These are phyloP conservation scores for Pseudopyricularia javanii DNA, from an alignment of 2,329 filamentous ascomycete genomes.

Conservation along the genomic window DNA sequence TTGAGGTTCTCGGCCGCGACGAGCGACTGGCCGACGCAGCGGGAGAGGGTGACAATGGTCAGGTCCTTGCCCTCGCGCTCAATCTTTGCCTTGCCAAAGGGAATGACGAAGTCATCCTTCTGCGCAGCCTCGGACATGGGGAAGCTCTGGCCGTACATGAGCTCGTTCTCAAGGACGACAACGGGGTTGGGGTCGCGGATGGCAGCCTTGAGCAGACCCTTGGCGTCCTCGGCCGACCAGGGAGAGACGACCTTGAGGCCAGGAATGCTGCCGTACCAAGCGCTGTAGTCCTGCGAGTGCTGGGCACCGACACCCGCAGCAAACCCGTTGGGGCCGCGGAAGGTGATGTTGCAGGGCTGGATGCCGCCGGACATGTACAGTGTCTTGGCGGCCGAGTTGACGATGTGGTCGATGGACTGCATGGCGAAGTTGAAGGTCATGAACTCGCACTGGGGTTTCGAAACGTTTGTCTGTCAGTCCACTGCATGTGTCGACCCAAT, in stretches of 20 bases:
- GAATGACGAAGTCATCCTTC: conserved; percentile 91
- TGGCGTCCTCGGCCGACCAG: conserved; percentile 96
- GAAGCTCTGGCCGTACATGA: conserved; percentile 87
- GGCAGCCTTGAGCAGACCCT: conserved; percentile 93
- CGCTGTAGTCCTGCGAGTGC: conserved; percentile 97
- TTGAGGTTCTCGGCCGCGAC: conserved; percentile 82
- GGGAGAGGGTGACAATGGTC: conserved; percentile 88
- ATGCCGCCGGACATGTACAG: conserved; percentile 99
- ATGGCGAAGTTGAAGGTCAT: conserved; percentile 99
- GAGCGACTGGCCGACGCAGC: conserved; percentile 87
- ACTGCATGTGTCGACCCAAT: neutral
- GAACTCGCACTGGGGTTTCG: conserved; percentile 69
- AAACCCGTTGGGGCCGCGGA: conserved; percentile 98
- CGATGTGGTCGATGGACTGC: conserved; percentile 99
- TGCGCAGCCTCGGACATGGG: conserved; percentile 96
- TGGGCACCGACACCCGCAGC: conserved; percentile 90
- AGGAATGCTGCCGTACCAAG: conserved; percentile 97
- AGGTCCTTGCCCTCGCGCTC: conserved; percentile 93
- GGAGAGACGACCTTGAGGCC: conserved; percentile 94
- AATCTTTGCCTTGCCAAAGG: conserved; percentile 98
- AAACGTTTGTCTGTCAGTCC: neutral
- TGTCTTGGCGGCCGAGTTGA: conserved; percentile 98
- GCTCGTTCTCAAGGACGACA: conserved; percentile 78
- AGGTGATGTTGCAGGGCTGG: conserved; percentile 98
- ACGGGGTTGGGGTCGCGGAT: conserved; percentile 98